A percentile compares a stretch with the other conserved stretches of the same genome.
Evolutionary conservation across 2,329 filamentous ascomycete genomes (phyloP).

Genomic region (Grosmannia huntii): DNA sequence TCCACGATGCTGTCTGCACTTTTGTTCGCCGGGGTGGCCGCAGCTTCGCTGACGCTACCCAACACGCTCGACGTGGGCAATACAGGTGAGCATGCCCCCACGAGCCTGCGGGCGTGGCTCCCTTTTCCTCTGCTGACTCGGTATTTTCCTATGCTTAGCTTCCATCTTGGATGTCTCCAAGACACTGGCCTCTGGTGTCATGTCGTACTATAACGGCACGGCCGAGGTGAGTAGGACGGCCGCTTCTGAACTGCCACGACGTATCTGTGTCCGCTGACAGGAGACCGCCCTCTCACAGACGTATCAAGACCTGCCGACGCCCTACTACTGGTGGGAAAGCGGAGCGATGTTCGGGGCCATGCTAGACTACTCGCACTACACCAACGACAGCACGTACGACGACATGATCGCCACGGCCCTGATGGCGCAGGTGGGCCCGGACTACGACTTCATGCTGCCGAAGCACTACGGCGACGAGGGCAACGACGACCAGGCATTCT

Average conservation of each 20-base stretch:
- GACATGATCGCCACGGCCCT: constrained; percentile 45
- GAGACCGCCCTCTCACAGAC: constrained; percentile 20
- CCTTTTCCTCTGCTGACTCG: background rate
- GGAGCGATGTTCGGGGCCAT: constrained; percentile 55
- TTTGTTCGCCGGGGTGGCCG: background rate
- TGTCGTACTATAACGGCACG: constrained; percentile 51
- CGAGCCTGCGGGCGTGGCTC: no score
- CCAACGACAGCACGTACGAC: constrained; percentile 50
- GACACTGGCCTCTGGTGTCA: constrained; percentile 45
- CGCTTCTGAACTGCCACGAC: background rate
- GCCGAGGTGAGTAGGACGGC: constrained; percentile 18
- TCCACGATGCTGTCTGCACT: background rate
- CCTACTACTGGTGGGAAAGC: constrained; percentile 58
- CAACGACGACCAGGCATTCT: constrained; percentile 66
- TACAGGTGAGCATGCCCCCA: background rate
- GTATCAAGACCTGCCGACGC: constrained; percentile 49
- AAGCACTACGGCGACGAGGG: constrained; percentile 47
- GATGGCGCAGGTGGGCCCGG: constrained; percentile 41
- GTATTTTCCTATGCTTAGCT: constrained; percentile 22
- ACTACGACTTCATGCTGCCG: constrained; percentile 47
- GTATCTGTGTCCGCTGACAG: background rate
- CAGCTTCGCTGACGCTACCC: background rate
- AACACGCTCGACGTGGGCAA: constrained; percentile 3
- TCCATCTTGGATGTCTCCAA: constrained; percentile 50
- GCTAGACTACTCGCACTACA: constrained; percentile 58